Percentiles rank a stretch among this genome's conserved stretches.
These are phyloP conservation scores for Carex myosuroides DNA, from an alignment of 176 grass and related monocot genomes.

Conservation along the genomic window DNA sequence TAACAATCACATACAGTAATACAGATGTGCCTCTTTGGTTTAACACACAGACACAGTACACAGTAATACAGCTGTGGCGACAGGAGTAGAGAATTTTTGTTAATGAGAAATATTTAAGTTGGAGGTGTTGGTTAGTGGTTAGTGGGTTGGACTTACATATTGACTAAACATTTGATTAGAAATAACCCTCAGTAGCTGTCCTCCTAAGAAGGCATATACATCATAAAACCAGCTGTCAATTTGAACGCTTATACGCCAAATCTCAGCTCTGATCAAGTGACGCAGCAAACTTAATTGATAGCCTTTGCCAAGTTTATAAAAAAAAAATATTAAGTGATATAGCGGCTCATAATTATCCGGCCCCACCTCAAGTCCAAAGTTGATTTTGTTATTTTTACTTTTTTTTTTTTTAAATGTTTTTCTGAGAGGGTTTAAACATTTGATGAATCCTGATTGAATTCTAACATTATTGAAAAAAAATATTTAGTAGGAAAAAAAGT, in stretches of 20 bases:
- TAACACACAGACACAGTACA: no score
- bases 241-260: not conserved
- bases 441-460: no score
- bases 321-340: not conserved
- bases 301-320: not conserved
- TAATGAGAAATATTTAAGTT: not conserved
- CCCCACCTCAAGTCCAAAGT: not conserved
- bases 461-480: no score
- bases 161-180: not conserved
- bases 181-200: not conserved
- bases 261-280: not conserved
- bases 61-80: not conserved
- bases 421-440: no score
- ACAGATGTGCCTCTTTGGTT: not conserved
- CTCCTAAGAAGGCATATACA: not conserved
- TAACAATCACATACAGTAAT: no score
- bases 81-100: not conserved
- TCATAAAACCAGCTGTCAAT: not conserved
- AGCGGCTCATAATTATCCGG: not conserved
- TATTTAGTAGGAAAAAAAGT: no score
- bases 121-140: not conserved
- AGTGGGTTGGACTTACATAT: not conserved
- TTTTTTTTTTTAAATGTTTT: not conserved
- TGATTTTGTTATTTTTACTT: no score
- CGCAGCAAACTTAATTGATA: no score